A percentile compares a stretch with the other conserved stretches of the same genome.
Evolutionary conservation across 2,329 filamentous ascomycete species (phyloP).

Genomic region (Aspergillus niger): DNA sequence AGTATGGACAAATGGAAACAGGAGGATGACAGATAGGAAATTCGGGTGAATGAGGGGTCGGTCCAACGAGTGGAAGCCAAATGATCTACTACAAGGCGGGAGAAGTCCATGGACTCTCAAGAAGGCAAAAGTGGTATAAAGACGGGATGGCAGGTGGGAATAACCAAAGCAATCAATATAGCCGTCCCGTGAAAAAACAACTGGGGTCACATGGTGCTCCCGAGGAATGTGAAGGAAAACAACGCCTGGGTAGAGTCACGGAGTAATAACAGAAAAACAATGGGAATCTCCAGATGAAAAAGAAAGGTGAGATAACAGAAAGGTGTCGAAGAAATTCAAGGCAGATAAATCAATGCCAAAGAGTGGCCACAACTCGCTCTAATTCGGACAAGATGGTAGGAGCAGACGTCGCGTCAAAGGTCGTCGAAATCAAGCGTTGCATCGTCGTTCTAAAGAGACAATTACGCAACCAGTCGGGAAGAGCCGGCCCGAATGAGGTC

Average conservation of each 20-base stretch:
- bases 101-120: slow-evolving; percentile 12
- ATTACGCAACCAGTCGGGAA: slow-evolving; percentile 38
- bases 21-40: slow-evolving; percentile 23
- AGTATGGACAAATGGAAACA: slow-evolving; percentile 33
- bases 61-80: slow-evolving; percentile 19
- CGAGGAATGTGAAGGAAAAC: slow-evolving; percentile 17
- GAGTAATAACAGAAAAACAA: slow-evolving; percentile 14
- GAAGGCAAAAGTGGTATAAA: slow-evolving; percentile 16
- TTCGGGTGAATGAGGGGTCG: slow-evolving; percentile 20
- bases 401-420: slow-evolving; percentile 32
- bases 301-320: slow-evolving; percentile 18
- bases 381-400: slow-evolving; percentile 25
- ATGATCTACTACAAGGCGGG: slow-evolving; percentile 13
- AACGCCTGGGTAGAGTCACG: slow-evolving; percentile 13
- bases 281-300: slow-evolving; percentile 22
- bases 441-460: slow-evolving; percentile 30
- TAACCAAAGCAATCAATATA: slow-evolving; percentile 7
- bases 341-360: slow-evolving; percentile 20
- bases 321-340: slow-evolving; percentile 11
- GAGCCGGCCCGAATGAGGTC: slow-evolving; percentile 39
- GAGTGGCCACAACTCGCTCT: slow-evolving; percentile 25
- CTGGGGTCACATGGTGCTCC: slow-evolving; percentile 12
- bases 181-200: background rate
- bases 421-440: slow-evolving; percentile 38
- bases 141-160: slow-evolving; percentile 18